Evolutionary conservation across 805 yeast species (phyloP), one percentile per base, ranked within the genome.

Genomic region (Kluyveromyces nonfermentans): DNA sequence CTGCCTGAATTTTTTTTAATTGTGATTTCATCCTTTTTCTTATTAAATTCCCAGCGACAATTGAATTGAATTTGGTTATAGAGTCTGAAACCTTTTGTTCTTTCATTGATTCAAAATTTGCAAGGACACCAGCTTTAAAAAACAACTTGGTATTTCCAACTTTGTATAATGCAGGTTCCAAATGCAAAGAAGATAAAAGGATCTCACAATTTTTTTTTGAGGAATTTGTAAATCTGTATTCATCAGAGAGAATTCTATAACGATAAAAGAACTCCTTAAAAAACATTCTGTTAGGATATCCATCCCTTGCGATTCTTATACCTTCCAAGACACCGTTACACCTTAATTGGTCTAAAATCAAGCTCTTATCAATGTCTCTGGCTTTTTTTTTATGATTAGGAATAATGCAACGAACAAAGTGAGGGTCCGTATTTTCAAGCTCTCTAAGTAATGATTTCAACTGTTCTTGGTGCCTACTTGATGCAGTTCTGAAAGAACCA

Each of bases 241-340:
- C 73, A 14, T 71, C 67, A 7, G 78, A 72, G 20, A 93, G 67
- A n/a, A 89, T 75, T 25, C 75, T 75, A 60, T 93, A 93, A 43
- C 96, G 73, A 33, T 69, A 72, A 41, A 74, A 77, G 65, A 93
- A 93, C 39, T 86, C 90, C 37, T 80, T 76, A 62, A 89, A 90
- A 22, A 80, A 77, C 58, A 90, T 78, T 51, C 96, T 76, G 63
- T 93, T 93, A 5, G 99, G 99, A 62, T 83, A 93, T 2, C 99
- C 99, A 7, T 96, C 87, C 50, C 99, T 75, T 0, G 97, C 96
- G 47, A 93, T 93, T 63, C 98, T 75, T 25, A 93, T 93, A 48
- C 99, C 99, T 70, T 93, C 99, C 41, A 93, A 67, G 14, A 93
- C 99, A 74, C 99, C 99, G 58, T 93, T 93, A 58, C 97, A 93